A percentile compares a stretch with the other conserved stretches of the same genome.
Conservation (phyloP, 2,329 filamentous ascomycete genomes). For the Alternaria conjuncta region DNA sequence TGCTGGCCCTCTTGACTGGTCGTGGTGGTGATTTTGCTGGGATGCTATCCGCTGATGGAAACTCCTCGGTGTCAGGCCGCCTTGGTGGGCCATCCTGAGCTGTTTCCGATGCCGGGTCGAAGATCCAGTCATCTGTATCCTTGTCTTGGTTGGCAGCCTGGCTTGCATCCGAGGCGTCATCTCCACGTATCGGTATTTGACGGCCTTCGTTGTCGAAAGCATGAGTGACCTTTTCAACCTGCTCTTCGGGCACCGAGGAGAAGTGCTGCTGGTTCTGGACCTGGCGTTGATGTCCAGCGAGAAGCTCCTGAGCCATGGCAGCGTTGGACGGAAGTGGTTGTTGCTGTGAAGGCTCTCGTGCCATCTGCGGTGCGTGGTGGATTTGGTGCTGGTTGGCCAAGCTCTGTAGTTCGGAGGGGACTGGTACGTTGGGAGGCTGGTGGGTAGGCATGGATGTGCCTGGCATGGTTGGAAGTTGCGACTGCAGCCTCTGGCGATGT, state of each 20-base stretch:
- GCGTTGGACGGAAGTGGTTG: slow-evolving; percentile 49
- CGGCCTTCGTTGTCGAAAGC: slow-evolving; percentile 65
- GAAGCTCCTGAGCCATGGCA: slow-evolving; percentile 41
- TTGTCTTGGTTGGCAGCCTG: slow-evolving; percentile 53
- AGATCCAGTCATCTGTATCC: slow-evolving; percentile 85
- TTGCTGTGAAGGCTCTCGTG: slow-evolving; percentile 52
- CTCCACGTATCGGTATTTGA: slow-evolving; percentile 55
- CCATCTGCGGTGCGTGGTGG: slow-evolving; percentile 52
- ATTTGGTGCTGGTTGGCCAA: slow-evolving; percentile 47
- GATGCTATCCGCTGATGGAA: slow-evolving; percentile 79
- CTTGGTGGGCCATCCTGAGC: slow-evolving; percentile 60
- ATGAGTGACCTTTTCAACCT: slow-evolving; percentile 64
- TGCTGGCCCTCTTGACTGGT: slow-evolving; percentile 70
- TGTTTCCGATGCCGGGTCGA: slow-evolving; percentile 73
- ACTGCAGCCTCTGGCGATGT: slow-evolving; percentile 60
- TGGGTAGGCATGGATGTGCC: slow-evolving; percentile 64
- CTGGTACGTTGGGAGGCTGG: slow-evolving; percentile 60
- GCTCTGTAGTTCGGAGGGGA: slow-evolving; percentile 50
- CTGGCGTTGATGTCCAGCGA: slow-evolving; percentile 42
- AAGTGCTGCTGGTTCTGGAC: slow-evolving; percentile 47
- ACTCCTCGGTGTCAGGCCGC: slow-evolving; percentile 84
- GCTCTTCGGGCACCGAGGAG: slow-evolving; percentile 58
- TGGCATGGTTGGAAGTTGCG: slow-evolving; percentile 47
- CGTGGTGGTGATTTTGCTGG: slow-evolving; percentile 81
- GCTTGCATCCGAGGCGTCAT: slow-evolving; percentile 35